Base-by-base conservation (phyloP, 2,329 filamentous ascomycete species). In the Ilyonectria mors-panacis region DNA sequence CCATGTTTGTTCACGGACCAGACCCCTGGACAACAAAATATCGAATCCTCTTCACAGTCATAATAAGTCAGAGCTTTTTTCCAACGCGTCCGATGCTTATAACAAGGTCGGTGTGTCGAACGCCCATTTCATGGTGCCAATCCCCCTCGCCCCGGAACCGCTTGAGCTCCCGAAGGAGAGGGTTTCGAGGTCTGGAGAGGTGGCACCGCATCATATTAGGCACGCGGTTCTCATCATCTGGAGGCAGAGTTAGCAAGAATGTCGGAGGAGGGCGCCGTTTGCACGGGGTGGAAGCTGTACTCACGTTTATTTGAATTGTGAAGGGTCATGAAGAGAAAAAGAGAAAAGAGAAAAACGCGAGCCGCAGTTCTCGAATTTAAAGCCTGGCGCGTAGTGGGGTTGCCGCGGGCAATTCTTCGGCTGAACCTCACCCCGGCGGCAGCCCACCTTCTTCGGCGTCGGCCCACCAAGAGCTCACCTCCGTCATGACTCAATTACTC, bases 151-250 rank as follows among this genome's bases (percentile, higher is more conserved):
- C 88, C 85, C 84, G 88, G 87, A 87, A 92, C 94, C 95, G 88
- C 96, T 98, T 94, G 81, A 93, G 94, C 95, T 57, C 73, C 93
- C 91, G 85, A 84, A 88, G 84, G 90, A 92, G 92, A 98, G 95
- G 95, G 94, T 93, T 89, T 87, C 85, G 85, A 85, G 87, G 85
- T 86, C 87, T 85, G 87, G 85, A 83, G 85, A 87, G 84, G 85
- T 87, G 86, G 87, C 76, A 93, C 88, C 82, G 81, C 86, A 87
- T 98, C 96, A 97, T 94, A 91, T 91, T 86, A 83, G 91, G 92
- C 96, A 98, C 95, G 90, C 93, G 90, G 93, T 93, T 97, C 97
- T 99, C 96, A 98, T 99, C 95, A 98, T 97, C 94, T 98, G 78
- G 3, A 28, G 65, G 57, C 55, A 57, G 56, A 60, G 76, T 84